These are phyloP conservation scores for Filobasidium floriforme DNA, from an alignment of 768 basidiomycete species.

Conservation along the genomic window DNA sequence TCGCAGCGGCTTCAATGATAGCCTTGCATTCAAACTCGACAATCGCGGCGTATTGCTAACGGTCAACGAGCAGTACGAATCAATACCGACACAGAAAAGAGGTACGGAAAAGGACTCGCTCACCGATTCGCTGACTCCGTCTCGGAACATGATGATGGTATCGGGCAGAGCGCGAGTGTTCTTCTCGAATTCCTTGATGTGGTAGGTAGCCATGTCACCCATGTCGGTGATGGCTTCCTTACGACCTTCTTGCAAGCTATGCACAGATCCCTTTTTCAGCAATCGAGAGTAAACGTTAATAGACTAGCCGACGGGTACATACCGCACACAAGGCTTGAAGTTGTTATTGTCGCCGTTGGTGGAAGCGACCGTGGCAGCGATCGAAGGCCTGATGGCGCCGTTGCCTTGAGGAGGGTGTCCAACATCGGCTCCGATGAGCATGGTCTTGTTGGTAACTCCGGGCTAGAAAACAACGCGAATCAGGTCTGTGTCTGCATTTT, in stretches of 20 bases:
- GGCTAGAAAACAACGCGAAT: constrained; percentile 4
- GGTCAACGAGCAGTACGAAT: background rate
- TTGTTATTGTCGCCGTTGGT: constrained; percentile 31
- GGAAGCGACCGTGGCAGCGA: constrained; percentile 45
- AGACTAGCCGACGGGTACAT: background rate
- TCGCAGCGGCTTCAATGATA: constrained; percentile 33
- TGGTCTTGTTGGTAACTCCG: constrained; percentile 35
- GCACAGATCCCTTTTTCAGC: constrained; percentile 13
- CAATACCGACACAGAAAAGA: background rate
- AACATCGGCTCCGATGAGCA: constrained; percentile 44
- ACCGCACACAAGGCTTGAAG: constrained; percentile 20
- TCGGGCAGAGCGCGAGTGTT: constrained; percentile 34
- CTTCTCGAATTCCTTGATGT: constrained; percentile 38
- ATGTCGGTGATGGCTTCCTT: constrained; percentile 43
- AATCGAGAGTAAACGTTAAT: no score
- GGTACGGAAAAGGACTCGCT: background rate
- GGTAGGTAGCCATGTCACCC: constrained; percentile 34
- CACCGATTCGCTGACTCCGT: constrained; percentile 34
- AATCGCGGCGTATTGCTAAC: constrained; percentile 39
- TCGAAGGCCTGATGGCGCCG: constrained; percentile 33
- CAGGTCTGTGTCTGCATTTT: constrained; percentile 1
- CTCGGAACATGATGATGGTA: constrained; percentile 43
- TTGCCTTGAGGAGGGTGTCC: constrained; percentile 39
- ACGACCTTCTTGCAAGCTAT: constrained; percentile 38
- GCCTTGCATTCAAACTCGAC: constrained; percentile 40